phyloP scores from a whole-genome alignment of 805 yeast species.

The Saturnispora silvae region DNA sequence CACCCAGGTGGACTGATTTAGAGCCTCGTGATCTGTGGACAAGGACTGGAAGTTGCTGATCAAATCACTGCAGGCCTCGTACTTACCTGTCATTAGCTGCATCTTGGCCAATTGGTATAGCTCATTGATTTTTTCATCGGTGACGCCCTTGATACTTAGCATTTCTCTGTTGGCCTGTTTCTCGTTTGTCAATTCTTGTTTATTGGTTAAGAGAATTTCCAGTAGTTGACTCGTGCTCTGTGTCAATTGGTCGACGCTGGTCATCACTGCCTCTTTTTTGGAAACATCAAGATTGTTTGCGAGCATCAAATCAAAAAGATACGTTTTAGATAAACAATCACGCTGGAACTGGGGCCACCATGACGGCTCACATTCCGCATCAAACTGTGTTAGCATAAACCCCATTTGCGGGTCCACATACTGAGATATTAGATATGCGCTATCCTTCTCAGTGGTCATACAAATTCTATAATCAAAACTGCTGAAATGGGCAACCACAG shows the following conservation, averaged over 20 bases:
- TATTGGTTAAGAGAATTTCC: slow-evolving; percentile 39
- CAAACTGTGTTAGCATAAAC: too few species aligned
- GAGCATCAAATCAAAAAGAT: too few species aligned
- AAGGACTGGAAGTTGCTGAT: slow-evolving; percentile 46
- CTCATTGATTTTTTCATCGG: slow-evolving; percentile 37
- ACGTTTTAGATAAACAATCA: too few species aligned
- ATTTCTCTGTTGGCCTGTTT: slow-evolving; percentile 42
- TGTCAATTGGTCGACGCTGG: slow-evolving; percentile 29
- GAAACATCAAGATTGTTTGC: too few species aligned
- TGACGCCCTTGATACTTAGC: slow-evolving; percentile 34
- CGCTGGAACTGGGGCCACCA: too few species aligned
- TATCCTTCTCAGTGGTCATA: too few species aligned
- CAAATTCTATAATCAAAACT: too few species aligned
- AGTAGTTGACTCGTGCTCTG: slow-evolving; percentile 35
- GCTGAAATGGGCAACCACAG: too few species aligned
- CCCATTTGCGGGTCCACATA: too few species aligned
- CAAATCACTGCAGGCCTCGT: slow-evolving; percentile 47
- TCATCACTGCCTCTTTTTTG: slow-evolving; percentile 32
- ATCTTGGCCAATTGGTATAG: slow-evolving; percentile 51
- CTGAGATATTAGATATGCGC: too few species aligned
- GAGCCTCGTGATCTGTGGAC: slow-evolving; percentile 39
- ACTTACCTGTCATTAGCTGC: slow-evolving; percentile 55
- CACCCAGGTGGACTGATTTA: slow-evolving; percentile 58
- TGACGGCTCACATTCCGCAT: too few species aligned
- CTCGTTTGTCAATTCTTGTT: slow-evolving; percentile 43